Base-by-base conservation (phyloP, 2,329 filamentous ascomycete genomes). In the Gaeumannomyces tritici region DNA sequence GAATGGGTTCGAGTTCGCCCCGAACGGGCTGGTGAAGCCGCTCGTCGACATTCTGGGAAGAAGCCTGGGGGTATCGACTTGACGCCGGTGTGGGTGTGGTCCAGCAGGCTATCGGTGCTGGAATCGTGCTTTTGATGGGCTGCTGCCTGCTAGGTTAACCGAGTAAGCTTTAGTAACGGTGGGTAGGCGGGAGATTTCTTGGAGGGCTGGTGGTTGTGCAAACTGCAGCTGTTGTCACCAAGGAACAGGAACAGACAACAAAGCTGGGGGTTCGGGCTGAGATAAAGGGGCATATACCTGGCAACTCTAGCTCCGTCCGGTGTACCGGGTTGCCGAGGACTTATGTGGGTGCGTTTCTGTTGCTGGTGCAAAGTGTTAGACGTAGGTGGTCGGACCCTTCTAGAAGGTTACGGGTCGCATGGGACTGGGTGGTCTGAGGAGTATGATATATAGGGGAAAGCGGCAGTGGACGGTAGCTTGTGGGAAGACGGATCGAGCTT, bases 21-120 rank as follows among this genome's bases (percentile, higher is more conserved):
- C 84, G 66, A 87, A 85, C 59, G 87, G 84, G 74, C 90, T 91
- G 63, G 89, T 89, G 76, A 96, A 95, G 70, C 80, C 85, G 70
- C 83, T 87, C 73, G 87, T 85, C 68, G 91, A 87, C 89, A 93
- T 92, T 67, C 55, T 61, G 57, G 27, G 28, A 15, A 26, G 26
- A 12, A 7, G 7, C 12, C 33, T 28, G 26, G 26, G 21, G 27
- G 21, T 11, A 28, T 33, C n/a, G 55, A 56, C 55, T 27, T 27
- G 55, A 29, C 13, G 35, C 21, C 24, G 59, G 31, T 60, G 21
- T 26, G 2, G 27, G 8, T 18, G 21, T 24, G 24, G 9, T 27
- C 28, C 42, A 21, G 28, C 3, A 2, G 51, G 31, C 24, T 24
- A 24, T 24, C 21, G 47, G 31, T 29, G 11, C 24, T 18, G 24